Evolutionary conservation across 2,329 filamentous ascomycete genomes (phyloP).

Genomic region (Ceratocystis lukuohia): DNA sequence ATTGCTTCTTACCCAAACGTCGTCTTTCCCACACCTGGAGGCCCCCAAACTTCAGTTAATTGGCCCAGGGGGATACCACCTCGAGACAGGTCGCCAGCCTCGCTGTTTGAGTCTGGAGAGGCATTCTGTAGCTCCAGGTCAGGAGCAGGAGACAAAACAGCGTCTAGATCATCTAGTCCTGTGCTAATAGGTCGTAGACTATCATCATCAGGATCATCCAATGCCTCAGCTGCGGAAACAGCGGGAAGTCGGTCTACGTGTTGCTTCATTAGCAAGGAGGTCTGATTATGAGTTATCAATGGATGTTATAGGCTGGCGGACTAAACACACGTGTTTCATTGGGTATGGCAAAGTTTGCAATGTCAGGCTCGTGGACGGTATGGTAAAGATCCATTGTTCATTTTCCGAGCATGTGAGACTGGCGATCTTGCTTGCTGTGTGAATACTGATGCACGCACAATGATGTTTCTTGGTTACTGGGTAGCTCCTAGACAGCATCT

Average conservation of each 20-base stretch:
- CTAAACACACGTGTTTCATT: conserved; percentile 36
- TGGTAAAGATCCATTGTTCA: conserved; percentile 40
- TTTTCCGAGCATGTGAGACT: neutral
- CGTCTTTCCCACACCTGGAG: conserved; percentile 76
- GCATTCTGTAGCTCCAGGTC: neutral
- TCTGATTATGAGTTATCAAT: conserved; percentile 5
- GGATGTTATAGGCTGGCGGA: neutral
- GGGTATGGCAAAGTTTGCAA: conserved; percentile 44
- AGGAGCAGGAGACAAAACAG: conserved; percentile 26
- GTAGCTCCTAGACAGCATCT: neutral
- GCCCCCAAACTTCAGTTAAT: conserved; percentile 77
- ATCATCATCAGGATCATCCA: conserved; percentile 45
- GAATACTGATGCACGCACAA: neutral
- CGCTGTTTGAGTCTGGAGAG: neutral
- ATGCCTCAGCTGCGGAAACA: conserved; percentile 58
- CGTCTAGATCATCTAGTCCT: conserved; percentile 41
- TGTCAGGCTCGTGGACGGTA: conserved; percentile 45
- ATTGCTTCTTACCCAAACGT: conserved; percentile 48
- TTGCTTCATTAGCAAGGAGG: neutral
- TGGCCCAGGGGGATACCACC: conserved; percentile 61
- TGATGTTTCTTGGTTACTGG: neutral
- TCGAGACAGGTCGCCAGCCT: conserved; percentile 6
- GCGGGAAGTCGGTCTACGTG: conserved; percentile 59
- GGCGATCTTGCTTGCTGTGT: neutral
- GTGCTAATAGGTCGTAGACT: conserved; percentile 42